Evolutionary conservation across 805 yeast species (phyloP), one percentile per base, ranked within the genome.

Genomic region (Wickerhamiella kurtzmanii): DNA sequence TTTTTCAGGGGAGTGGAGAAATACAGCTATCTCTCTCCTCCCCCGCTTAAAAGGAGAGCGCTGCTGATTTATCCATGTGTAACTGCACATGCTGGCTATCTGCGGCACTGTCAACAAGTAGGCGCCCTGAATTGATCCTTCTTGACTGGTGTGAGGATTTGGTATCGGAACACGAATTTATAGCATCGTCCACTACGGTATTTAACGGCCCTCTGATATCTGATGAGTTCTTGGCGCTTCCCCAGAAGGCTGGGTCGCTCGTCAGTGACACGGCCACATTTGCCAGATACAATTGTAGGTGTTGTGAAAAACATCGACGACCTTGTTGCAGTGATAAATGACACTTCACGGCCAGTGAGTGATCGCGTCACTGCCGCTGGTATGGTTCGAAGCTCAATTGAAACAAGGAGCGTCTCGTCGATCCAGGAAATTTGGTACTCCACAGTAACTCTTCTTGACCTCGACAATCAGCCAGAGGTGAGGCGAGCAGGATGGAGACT

Each of bases 401-500:
- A 71, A 19, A 73, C 70, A 43, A 71, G 70, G 44, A 66, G 79
- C 2, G 70, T 77, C 2, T 69, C 79, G 0, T 73, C 81, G 2
- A 69, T 83, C 3, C 78, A 84, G 0, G 87, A 82, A 51, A 69
- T 84, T 1, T 85, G 95, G 95, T 76, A 79, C 59, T 64, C 77
- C 44, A 79, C 81, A 0, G 66, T 74, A 49, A 75, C 71, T 44
- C 62, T 80, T 59, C 68, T 82, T 44, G 65, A 65, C 4, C 58
- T 64, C 0, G 58, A 60, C 2, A 59, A 56, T 28, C 60, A 59
- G n/a, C 47, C 60, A 1, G 66, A 63, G 16, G 60, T 68, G 2
- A 63, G 80, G 22, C 62, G 71, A 28, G 71, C 73, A 1, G 78
- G 79, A 0, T 60, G 83, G 32, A 60, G 67, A 16, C 64, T 86